Conservation (phyloP, 257 asterid genomes). For the Schizonepeta tenuifolia region DNA sequence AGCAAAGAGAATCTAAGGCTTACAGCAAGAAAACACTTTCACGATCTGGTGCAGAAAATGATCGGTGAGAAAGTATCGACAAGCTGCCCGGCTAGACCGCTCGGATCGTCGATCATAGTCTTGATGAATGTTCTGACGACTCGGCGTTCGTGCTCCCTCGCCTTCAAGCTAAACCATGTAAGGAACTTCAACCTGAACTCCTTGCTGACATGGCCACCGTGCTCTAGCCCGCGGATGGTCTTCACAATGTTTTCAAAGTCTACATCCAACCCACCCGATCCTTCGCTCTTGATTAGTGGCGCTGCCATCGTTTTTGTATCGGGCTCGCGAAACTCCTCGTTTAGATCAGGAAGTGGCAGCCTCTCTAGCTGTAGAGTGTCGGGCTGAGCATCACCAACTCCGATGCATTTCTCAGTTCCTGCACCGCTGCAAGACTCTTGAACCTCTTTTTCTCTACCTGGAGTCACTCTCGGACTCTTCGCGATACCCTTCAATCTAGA, state of each 20-base stretch:
- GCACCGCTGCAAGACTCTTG: background rate
- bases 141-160: background rate
- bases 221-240: background rate
- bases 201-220: background rate
- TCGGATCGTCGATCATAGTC: conserved; percentile 18
- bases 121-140: background rate
- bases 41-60: background rate
- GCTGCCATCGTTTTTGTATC: background rate
- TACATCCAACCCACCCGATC: background rate
- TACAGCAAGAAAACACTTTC: background rate
- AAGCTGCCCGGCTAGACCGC: conserved; percentile 16
- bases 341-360: conserved; percentile 20
- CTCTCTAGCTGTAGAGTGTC: background rate
- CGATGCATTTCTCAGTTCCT: background rate
- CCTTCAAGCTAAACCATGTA: conserved; percentile 7
- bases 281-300: background rate
- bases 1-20: background rate
- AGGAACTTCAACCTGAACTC: conserved; percentile 16
- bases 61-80: conserved; percentile 1
- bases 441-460: conserved; percentile 11
- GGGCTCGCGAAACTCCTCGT: conserved; percentile 3
- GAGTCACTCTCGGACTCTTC: background rate
- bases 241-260: conserved; percentile 17
- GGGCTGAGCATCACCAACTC: background rate
- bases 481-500: background rate